A percentile compares a stretch with the other conserved stretches of the same genome.
Conservation (phyloP, 202 grass and related monocot genomes). For the Zoysia matrella region DNA sequence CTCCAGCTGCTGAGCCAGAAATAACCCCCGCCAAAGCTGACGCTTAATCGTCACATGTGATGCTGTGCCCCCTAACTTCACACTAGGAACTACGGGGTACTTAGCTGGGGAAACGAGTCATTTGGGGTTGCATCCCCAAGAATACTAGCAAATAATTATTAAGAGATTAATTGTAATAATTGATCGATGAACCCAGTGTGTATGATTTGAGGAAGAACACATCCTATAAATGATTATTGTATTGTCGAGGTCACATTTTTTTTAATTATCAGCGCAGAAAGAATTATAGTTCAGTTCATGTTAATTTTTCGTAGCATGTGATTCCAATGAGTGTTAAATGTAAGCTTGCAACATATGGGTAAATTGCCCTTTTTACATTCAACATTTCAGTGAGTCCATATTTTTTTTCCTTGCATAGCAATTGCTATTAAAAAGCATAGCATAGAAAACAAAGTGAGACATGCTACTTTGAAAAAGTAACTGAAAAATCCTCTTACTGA, state of each 20-base stretch:
- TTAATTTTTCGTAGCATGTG: no score
- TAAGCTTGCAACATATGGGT: no score
- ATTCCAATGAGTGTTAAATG: no score
- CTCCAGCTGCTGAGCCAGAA: slow-evolving; percentile 22
- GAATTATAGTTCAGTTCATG: no score
- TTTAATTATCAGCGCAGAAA: no score
- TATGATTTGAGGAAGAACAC: slow-evolving; percentile 25
- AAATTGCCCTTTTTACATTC: no score
- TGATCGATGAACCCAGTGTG: slow-evolving; percentile 14
- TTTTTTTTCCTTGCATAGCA: no score
- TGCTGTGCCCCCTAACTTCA: slow-evolving; percentile 6
- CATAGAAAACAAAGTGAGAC: no score
- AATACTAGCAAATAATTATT: not conserved
- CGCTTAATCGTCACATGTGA: slow-evolving; percentile 33
- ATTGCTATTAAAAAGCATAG: no score
- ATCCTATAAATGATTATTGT: not conserved
- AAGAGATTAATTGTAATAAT: slow-evolving; percentile 22
- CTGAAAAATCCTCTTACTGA: not conserved
- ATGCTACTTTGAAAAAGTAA: no score
- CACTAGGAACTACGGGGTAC: not conserved
- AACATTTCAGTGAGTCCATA: no score
- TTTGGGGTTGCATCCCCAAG: slow-evolving; percentile 5
- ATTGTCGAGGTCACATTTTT: no score
- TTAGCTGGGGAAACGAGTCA: slow-evolving; percentile 21
- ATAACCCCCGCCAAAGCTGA: slow-evolving; percentile 28